Base-by-base conservation (phyloP, 2,329 filamentous ascomycete genomes). In the Claviceps sp. region DNA sequence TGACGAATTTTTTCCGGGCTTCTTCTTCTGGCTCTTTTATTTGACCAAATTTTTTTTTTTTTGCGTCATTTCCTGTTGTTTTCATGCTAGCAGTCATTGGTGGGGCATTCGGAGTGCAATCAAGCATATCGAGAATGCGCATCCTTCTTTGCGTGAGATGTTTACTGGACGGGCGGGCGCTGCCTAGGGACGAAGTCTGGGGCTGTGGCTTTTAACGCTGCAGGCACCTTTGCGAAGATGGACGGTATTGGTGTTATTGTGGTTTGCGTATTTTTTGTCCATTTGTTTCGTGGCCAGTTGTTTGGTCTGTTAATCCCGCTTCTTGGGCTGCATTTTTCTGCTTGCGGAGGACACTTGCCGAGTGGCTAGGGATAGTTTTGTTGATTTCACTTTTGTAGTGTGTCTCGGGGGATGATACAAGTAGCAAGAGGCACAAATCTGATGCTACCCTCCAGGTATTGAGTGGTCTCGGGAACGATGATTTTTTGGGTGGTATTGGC, bases 1-100 rank as follows among this genome's bases (percentile, higher is more conserved):
- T 54, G 11, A 57, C 51, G 56, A 57, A 37, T 23, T 43, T 7
- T 23, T n/a, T 2, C 2, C 5, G 9, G 17, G 17, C 17, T 42
- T 42, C 17, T 22, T 22, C 13, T 42, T 22, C 9, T 22, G 11
- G 8, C 20, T 22, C 13, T 2, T 16, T 3, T 43, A 5, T 43
- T 14, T 43, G 29, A 11, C 29, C 9, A 1, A n/a, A n/a, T n/a
- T 20, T 20, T 20, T 20, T 20, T 20, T 11, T 34, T 29, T 34
- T 34, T 34, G 9, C 29, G 29, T 34, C 8, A 9, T 29, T 29
- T 9, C 9, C 26, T 9, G 26, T 29, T 34, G 9, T 34, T 34
- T 34, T 11, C 29, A 54, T 13, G 20, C 46, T 46, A 45, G 45
- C 17, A 48, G 20, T 43, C 40, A 43, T 23, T 11, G 29, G 29